Conservation (phyloP, 2,329 filamentous ascomycete species). For the Fonsecaea multimorphosa region DNA sequence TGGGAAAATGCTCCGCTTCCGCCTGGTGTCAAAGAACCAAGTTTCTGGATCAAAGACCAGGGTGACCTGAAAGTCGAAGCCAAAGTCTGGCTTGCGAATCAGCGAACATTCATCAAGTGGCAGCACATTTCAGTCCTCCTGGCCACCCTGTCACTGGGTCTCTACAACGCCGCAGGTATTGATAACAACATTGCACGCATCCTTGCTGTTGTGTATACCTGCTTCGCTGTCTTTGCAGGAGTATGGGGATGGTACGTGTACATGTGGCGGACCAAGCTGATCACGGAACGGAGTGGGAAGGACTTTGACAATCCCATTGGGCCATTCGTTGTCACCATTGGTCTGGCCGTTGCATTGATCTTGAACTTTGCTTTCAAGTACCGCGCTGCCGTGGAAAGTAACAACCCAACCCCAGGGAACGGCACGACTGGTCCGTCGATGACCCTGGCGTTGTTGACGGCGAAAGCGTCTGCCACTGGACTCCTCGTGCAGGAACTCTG, state of each 20-base stretch:
- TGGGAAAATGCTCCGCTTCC: constrained; percentile 66
- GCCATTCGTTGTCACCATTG: constrained; percentile 80
- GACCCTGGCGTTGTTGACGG: constrained; percentile 5
- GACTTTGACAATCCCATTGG: constrained; percentile 92
- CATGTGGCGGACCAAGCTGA: constrained; percentile 75
- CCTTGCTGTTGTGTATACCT: constrained; percentile 82
- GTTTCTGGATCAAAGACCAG: constrained; percentile 90
- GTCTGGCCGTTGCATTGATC: constrained; percentile 76
- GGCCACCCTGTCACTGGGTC: constrained; percentile 77
- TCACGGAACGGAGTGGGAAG: constrained; percentile 81
- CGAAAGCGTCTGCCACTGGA: constrained; percentile 1
- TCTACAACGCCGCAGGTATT: constrained; percentile 86
- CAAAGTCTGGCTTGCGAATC: constrained; percentile 98
- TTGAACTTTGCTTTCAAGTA: constrained; percentile 86
- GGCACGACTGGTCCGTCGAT: constrained; percentile 4
- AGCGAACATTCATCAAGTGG: constrained; percentile 98
- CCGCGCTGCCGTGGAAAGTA: constrained; percentile 26
- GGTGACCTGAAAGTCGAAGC: constrained; percentile 92
- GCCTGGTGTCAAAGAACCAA: constrained; percentile 84
- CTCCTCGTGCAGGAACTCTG: constrained; percentile 20
- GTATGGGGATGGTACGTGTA: constrained; percentile 89
- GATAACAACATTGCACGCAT: constrained; percentile 73
- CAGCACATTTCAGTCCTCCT: constrained; percentile 92
- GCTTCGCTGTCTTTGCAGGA: constrained; percentile 81
- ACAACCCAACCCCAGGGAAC: not conserved